Percentiles rank a stretch among this genome's conserved stretches.
phyloP scores from a whole-genome alignment of 176 grass and related monocot species.

The Eleusine indica region DNA sequence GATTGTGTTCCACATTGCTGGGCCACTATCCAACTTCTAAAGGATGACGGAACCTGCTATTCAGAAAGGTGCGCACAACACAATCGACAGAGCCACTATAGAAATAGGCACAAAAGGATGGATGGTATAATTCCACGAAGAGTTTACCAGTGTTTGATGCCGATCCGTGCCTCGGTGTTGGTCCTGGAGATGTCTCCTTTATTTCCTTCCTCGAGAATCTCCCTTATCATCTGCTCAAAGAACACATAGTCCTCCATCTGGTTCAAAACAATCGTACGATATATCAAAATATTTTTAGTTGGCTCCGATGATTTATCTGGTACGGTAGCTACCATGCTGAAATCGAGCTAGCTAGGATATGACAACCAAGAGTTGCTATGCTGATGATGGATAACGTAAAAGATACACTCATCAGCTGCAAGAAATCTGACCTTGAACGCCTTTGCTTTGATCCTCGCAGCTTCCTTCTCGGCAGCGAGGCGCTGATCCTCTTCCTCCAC shows the following conservation, averaged over 20 bases:
- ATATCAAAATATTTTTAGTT: background rate
- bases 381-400: background rate
- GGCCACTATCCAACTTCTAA: constrained; percentile 12
- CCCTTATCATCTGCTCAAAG: constrained; percentile 66
- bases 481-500: constrained; percentile 66
- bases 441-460: constrained; percentile 70
- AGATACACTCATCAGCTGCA: background rate
- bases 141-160: constrained; percentile 79
- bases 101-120: background rate
- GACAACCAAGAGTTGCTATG: background rate
- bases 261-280: background rate
- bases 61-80: constrained; percentile 35
- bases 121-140: background rate
- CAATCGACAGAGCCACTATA: background rate
- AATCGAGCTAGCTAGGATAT: background rate
- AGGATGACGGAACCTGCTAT: constrained; percentile 13
- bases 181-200: constrained; percentile 10
- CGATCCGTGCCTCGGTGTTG: constrained; percentile 40
- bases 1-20: constrained; percentile 22
- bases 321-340: background rate
- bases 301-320: background rate
- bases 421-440: constrained; percentile 57
- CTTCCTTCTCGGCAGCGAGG: constrained; percentile 70
- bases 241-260: constrained; percentile 76
- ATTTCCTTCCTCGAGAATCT: constrained; percentile 50